Conservation (phyloP, 2,329 filamentous ascomycete species). For the Hypoxylon sp. region DNA sequence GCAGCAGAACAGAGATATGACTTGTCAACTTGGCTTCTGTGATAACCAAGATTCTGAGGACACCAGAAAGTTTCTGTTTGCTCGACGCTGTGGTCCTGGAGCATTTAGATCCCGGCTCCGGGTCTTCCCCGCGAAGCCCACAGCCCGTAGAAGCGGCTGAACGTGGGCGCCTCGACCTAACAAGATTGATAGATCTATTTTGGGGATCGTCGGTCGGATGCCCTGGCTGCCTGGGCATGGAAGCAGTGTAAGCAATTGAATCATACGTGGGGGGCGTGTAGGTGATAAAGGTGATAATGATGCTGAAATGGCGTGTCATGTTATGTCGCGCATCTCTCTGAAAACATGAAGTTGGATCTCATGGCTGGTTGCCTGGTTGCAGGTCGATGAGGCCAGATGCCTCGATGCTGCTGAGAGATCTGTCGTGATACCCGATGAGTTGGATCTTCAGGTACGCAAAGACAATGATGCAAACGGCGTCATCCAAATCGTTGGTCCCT, state of each 20-base stretch:
- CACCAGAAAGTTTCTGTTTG: slow-evolving; percentile 37
- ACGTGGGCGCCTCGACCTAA: slow-evolving; percentile 33
- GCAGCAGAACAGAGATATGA: slow-evolving; percentile 41
- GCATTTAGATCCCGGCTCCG: slow-evolving; percentile 37
- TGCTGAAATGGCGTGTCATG: slow-evolving; percentile 47
- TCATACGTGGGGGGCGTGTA: slow-evolving; percentile 41
- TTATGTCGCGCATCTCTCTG: slow-evolving; percentile 27
- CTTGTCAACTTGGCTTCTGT: slow-evolving; percentile 33
- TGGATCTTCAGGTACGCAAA: slow-evolving; percentile 45
- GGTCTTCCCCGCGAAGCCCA: slow-evolving; percentile 46
- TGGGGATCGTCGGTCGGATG: slow-evolving; percentile 37
- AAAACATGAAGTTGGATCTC: slow-evolving; percentile 31
- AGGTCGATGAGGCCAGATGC: slow-evolving; percentile 41
- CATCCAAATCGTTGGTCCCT: slow-evolving; percentile 46
- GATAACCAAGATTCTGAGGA: slow-evolving; percentile 41
- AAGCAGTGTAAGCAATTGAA: slow-evolving; percentile 32
- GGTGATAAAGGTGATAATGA: slow-evolving; percentile 33
- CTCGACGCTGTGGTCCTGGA: slow-evolving; percentile 32
- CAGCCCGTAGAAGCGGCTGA: slow-evolving; percentile 47
- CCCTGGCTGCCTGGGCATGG: slow-evolving; percentile 21
- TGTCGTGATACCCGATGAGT: slow-evolving; percentile 51
- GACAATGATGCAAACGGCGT: slow-evolving; percentile 51
- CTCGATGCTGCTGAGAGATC: slow-evolving; percentile 48
- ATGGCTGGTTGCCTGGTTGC: slow-evolving; percentile 36
- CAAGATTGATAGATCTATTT: slow-evolving; percentile 38